Conservation (phyloP, 1,139 yeast genomes). For the Pichia sp. region DNA sequence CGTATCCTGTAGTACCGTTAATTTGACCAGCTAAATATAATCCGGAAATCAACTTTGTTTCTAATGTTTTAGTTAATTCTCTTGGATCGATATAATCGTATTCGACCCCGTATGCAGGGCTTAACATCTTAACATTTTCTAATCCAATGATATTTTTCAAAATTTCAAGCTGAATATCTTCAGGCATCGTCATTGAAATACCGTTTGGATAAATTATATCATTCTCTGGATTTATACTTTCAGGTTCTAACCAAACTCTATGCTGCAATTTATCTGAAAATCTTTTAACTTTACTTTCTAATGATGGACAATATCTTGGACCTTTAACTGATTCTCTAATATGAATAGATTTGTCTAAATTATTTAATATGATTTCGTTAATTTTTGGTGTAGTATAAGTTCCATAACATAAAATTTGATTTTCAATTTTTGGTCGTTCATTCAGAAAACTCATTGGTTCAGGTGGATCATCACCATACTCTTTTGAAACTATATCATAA, state of each 20-base stretch:
- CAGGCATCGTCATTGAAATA: slow-evolving; percentile 94
- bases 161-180: slow-evolving; percentile 74
- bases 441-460: slow-evolving; percentile 90
- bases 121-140: slow-evolving; percentile 78
- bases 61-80: slow-evolving; percentile 69
- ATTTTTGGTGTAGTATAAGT: slow-evolving; percentile 73
- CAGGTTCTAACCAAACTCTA: slow-evolving; percentile 93
- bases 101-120: slow-evolving; percentile 98
- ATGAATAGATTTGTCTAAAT: slow-evolving; percentile 79
- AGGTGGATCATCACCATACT: slow-evolving; percentile 73
- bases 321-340: slow-evolving; percentile 93
- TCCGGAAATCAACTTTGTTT: slow-evolving; percentile 75
- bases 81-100: slow-evolving; percentile 95
- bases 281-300: slow-evolving; percentile 80
- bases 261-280: slow-evolving; percentile 74
- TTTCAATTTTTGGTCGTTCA: slow-evolving; percentile 52
- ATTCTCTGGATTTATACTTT: slow-evolving; percentile 60
- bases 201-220: slow-evolving; percentile 93
- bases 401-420: slow-evolving; percentile 66
- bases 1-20: slow-evolving; percentile 98
- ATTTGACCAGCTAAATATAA: slow-evolving; percentile 93
- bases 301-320: slow-evolving; percentile 95
- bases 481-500: slow-evolving; percentile 51
- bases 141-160: slow-evolving; percentile 80
- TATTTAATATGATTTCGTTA: slow-evolving; percentile 61